Evolutionary conservation across 2,329 filamentous ascomycete species (phyloP), one percentile per base, ranked within the genome.

Genomic region (Volutella citrinella): DNA sequence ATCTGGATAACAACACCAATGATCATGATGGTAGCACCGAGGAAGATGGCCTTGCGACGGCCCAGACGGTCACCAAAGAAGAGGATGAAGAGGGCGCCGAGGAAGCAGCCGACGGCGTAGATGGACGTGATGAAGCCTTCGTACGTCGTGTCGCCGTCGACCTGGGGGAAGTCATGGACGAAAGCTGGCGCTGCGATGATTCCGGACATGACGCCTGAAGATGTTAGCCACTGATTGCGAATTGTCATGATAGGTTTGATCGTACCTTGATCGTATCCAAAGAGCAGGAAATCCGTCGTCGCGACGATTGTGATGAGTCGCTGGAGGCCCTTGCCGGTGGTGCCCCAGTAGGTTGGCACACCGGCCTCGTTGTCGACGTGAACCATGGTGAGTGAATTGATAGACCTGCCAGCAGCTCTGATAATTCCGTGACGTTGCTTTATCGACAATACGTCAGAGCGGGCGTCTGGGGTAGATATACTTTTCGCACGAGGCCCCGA

Each of bases 1-100:
- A 74, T 59, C 49, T 84, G 80, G 22, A 84, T 70, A 8, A 74
- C 63, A 20, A 78, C 77, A 13, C 80, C 80, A 9, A 80, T 34
- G 8, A 78, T 68, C 70, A 83, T 77, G 44, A 83, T 70, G 10
- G 62, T 42, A 8, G 70, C 71, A 12, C 80, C 80, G 3, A 63
- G 13, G n/a, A 76, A 64, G 46, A 82, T 75, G 32, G 80, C 78
- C 3, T 70, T 72, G 23, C 72, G 57, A 25, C 69, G 52, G 17
- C 68, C 69, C 5, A 72, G 54, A 1, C 66, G 35, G 40, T 84
- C 80, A 19, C 79, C 80, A 8, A 76, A 54, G 22, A 54, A 54
- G 21, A 76, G 61, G 24, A 72, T 69, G 34, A 69, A 65, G 38
- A 74, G 58, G 39, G 71, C 72, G 18, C 73, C 68, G 2, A 61